phyloP scores from a whole-genome alignment of 2,329 filamentous ascomycete genomes.

The Aspergillus fischeri region DNA sequence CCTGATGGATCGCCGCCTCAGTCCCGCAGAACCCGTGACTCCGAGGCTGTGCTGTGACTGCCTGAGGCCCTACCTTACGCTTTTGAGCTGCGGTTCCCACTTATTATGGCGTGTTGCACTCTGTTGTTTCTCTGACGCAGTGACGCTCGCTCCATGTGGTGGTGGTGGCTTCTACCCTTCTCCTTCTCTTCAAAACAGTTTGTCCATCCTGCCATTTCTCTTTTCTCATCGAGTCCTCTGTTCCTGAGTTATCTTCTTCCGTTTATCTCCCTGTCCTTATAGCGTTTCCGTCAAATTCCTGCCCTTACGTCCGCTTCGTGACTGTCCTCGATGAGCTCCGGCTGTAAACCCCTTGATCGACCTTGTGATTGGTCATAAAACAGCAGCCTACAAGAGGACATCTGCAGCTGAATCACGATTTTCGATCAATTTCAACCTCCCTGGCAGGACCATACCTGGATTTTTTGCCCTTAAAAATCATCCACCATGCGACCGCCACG shows the following conservation, averaged over 20 bases:
- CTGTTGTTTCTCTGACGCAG: not conserved
- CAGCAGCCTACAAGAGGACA: slow-evolving; percentile 18
- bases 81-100: not conserved
- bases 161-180: not conserved
- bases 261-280: slow-evolving; percentile 4
- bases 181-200: not conserved
- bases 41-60: slow-evolving; percentile 9
- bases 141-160: not conserved
- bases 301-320: slow-evolving; percentile 4
- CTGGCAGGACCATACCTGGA: slow-evolving; percentile 8
- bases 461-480: not conserved
- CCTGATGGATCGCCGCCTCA: slow-evolving; percentile 10
- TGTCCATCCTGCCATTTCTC: not conserved
- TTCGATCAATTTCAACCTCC: not conserved
- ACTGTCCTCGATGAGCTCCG: slow-evolving; percentile 33
- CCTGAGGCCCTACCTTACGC: not conserved
- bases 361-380: slow-evolving; percentile 33
- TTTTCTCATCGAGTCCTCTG: slow-evolving; percentile 1
- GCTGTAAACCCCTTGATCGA: slow-evolving; percentile 24
- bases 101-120: not conserved
- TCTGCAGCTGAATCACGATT: slow-evolving; percentile 10
- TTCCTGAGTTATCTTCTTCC: slow-evolving; percentile 7
- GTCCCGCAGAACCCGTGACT: slow-evolving; percentile 13
- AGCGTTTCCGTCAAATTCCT: not conserved
- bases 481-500: slow-evolving; percentile 46